Evolutionary conservation across 2,329 filamentous ascomycete species (phyloP), one percentile per base, ranked within the genome.

Genomic region (Aurifilum marmelostoma): DNA sequence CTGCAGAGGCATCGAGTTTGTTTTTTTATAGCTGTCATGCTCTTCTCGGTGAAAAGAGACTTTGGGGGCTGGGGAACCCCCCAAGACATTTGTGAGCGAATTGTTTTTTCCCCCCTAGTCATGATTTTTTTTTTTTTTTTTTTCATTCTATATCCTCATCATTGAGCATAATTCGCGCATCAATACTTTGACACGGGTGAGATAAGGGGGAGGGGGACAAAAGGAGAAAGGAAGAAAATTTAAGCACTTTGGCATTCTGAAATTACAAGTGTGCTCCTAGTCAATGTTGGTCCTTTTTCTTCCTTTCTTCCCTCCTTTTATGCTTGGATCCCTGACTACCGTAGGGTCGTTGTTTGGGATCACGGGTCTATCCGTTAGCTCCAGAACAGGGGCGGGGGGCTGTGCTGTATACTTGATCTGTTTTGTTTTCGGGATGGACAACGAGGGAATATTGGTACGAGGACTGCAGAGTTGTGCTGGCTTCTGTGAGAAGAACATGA

Each of bases 281-380:
- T 24, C 24, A 14, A 29, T 11, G 27, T 32, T 29, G 27, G 1
- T 24, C n/a, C 4, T 18, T 16, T 16, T 12, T 12, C 16, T 18
- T 43, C 18, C 18, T 43, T 18, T 43, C 16, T n/a, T 47, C n/a
- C 29, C 27, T 11, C 12, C 12, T 39, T 43, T 43, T 43, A 32
- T 18, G 24, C 50, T 29, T 32, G 14, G 16, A 56, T 4, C 14
- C 52, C 24, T 56, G 29, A 56, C 52, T 0, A 6, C 5, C 2
- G 7, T 8, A 47, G 41, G 43, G 43, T 47, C 21, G 43, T 32
- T 54, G 12, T 54, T 54, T 16, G 27, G 27, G 24, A 56, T 56
- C 27, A 56, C 52, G 52, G 52, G 52, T 32, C 27, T 56, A 56
- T 56, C 52, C 52, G 52, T 18, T 56, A 56, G 52, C 16, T 56